Conservation (phyloP, 208 protist species). For the Acanthamoeba lenticulata region DNA sequence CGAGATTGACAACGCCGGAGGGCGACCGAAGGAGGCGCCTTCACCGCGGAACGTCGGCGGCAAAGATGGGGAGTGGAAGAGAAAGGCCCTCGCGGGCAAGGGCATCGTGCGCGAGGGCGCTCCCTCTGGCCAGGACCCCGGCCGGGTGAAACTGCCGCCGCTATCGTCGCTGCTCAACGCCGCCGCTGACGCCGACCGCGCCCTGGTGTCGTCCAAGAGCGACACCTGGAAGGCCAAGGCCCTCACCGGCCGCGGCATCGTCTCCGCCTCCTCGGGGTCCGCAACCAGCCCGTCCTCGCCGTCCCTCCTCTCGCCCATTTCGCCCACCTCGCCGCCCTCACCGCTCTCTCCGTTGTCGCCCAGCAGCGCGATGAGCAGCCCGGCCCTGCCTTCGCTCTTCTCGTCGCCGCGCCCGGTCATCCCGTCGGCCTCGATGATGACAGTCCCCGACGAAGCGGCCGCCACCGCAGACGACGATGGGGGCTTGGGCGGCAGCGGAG, state of each 20-base stretch:
- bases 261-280: neutral
- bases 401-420: neutral
- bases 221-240: conserved; percentile 46
- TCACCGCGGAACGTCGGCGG: neutral
- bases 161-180: neutral
- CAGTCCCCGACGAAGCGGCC: neutral
- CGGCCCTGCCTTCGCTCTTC: neutral
- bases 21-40: neutral
- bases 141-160: neutral
- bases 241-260: conserved; percentile 3
- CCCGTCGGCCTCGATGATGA: neutral
- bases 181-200: neutral
- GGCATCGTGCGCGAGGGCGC: conserved; percentile 31
- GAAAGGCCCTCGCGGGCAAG: conserved; percentile 13
- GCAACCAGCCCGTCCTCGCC: neutral
- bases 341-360: neutral
- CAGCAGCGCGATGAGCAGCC: neutral
- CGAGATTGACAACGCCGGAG: neutral
- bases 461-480: neutral
- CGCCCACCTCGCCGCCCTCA: neutral
- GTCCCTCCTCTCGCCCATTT: neutral
- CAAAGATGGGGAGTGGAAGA: conserved; percentile 14
- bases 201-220: neutral
- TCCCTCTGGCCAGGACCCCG: neutral
- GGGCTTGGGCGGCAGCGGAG: neutral